Evolutionary conservation across 352 stramenopile species (phyloP).

Genomic region (Hyaloperonospora arabidopsidis): DNA sequence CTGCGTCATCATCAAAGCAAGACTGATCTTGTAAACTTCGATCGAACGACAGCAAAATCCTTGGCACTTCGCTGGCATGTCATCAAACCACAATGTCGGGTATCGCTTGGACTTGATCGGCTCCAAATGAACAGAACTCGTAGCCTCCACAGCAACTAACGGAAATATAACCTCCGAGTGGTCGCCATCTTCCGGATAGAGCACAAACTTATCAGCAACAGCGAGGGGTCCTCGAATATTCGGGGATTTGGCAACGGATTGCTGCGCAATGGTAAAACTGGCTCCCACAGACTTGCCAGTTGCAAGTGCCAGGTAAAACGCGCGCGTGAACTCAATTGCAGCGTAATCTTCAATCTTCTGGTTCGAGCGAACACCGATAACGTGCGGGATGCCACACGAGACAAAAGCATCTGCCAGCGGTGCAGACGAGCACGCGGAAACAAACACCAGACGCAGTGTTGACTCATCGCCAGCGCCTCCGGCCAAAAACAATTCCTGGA

Average conservation of each 20-base stretch:
- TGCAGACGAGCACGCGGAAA: conserved; percentile 72
- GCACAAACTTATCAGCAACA: conserved; percentile 68
- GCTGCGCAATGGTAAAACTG: conserved; percentile 68
- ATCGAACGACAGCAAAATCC: conserved; percentile 73
- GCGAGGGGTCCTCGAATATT: conserved; percentile 66
- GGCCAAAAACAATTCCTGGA: conserved; percentile 64
- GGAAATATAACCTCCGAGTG: conserved; percentile 81
- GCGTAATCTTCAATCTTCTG: conserved; percentile 85
- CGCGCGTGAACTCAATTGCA: conserved; percentile 78
- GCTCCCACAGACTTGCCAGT: conserved; percentile 62
- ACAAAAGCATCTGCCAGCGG: conserved; percentile 81
- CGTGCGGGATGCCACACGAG: conserved; percentile 83
- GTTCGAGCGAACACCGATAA: conserved; percentile 83
- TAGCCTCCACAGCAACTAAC: conserved; percentile 41
- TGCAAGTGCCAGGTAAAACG: conserved; percentile 72
- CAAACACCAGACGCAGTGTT: conserved; percentile 65
- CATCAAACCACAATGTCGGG: conserved; percentile 73
- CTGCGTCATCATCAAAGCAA: conserved; percentile 72
- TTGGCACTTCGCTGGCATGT: conserved; percentile 67
- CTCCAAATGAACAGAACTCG: conserved; percentile 36
- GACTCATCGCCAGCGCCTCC: conserved; percentile 33
- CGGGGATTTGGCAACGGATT: conserved; percentile 66
- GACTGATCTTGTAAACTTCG: conserved; percentile 78
- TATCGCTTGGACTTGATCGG: conserved; percentile 51
- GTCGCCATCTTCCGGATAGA: conserved; percentile 65